These are phyloP conservation scores for Magnaporthiopsis rhizophila DNA, from an alignment of 2,329 filamentous ascomycete species.

Conservation along the genomic window DNA sequence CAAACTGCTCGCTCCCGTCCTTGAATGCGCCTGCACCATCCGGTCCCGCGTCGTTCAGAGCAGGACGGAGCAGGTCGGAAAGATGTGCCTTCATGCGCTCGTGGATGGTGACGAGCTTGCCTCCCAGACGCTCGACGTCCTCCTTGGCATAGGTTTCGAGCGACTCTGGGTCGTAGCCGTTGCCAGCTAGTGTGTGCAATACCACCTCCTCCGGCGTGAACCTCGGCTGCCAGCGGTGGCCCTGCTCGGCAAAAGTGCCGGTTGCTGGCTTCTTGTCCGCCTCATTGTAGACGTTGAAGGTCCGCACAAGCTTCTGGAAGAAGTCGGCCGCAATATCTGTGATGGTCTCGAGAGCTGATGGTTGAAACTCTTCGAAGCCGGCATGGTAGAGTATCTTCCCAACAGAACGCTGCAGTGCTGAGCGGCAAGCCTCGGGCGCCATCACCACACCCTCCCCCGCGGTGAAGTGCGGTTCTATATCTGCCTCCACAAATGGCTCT, in stretches of 20 bases:
- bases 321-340: conserved; percentile 87
- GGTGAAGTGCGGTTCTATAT: conserved; percentile 82
- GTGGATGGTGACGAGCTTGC: conserved; percentile 75
- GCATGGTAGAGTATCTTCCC: conserved; percentile 94
- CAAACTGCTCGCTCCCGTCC: conserved; percentile 93
- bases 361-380: conserved; percentile 95
- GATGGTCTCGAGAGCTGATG: conserved; percentile 81
- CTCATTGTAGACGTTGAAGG: conserved; percentile 76
- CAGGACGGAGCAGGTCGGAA: conserved; percentile 86
- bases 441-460: conserved; percentile 85
- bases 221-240: conserved; percentile 47
- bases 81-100: conserved; percentile 92
- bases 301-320: conserved; percentile 74
- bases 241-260: conserved; percentile 29
- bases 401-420: conserved; percentile 81
- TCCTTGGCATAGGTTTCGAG: conserved; percentile 86
- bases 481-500: conserved; percentile 77
- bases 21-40: conserved; percentile 91
- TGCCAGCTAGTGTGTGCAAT: conserved; percentile 76
- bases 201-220: conserved; percentile 81
- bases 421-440: conserved; percentile 71
- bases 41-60: conserved; percentile 67
- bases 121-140: conserved; percentile 78
- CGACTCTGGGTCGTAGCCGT: conserved; percentile 71
- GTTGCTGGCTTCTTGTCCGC: conserved; percentile 63